Evolutionary conservation across 1,284 basidiomycete genomes (phyloP).

Genomic region (Fomitopsis schrenkii): DNA sequence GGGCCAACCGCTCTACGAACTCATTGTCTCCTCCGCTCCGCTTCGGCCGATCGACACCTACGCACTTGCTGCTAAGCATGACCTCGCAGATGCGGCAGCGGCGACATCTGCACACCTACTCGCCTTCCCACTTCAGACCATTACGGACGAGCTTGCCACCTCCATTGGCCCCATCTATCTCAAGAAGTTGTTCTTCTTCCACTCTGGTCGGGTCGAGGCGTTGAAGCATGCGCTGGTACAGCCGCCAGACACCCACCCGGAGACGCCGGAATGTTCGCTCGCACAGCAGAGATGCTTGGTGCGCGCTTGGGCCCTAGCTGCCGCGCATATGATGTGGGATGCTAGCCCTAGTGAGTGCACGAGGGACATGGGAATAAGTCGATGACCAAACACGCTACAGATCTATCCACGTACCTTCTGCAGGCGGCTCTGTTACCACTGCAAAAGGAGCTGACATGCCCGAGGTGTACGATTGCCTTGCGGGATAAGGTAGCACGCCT

Average conservation of each 20-base stretch:
- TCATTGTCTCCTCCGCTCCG: conserved; percentile 26
- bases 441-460: background rate
- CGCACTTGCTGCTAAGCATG: conserved; percentile 28
- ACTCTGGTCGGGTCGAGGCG: conserved; percentile 28
- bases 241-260: conserved; percentile 27
- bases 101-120: conserved; percentile 29
- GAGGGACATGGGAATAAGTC: background rate
- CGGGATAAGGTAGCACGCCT: background rate
- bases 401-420: background rate
- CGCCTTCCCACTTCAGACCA: conserved; percentile 20
- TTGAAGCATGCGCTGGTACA: conserved; percentile 28
- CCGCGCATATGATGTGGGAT: conserved; percentile 29
- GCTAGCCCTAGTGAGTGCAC: conserved; percentile 22
- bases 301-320: conserved; percentile 28
- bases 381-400: background rate
- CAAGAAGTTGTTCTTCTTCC: conserved; percentile 33
- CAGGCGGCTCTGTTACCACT: background rate
- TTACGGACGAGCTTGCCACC: conserved; percentile 28
- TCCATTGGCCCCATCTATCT: conserved; percentile 34
- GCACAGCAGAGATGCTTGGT: conserved; percentile 23
- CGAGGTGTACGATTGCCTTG: background rate
- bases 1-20: conserved; percentile 18
- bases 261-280: conserved; percentile 21
- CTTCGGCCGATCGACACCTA: conserved; percentile 30
- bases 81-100: conserved; percentile 29